Conservation (phyloP, 2,329 filamentous ascomycete genomes). For the Pseudogymnoascus sp. region DNA sequence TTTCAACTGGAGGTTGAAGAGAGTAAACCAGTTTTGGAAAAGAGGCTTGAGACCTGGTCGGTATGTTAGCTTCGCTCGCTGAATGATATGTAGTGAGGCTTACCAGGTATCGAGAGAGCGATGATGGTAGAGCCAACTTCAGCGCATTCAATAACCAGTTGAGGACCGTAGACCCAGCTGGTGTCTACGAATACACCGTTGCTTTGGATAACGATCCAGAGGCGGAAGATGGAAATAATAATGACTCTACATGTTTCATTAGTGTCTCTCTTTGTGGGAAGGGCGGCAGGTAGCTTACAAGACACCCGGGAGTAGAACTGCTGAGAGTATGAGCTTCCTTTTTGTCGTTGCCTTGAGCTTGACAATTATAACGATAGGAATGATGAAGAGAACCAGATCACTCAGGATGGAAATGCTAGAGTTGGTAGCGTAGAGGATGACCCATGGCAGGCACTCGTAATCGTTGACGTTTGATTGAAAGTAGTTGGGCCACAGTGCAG, state of each 20-base stretch:
- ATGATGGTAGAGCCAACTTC: constrained; percentile 22
- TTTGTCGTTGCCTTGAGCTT: constrained; percentile 42
- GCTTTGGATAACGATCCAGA: constrained; percentile 14
- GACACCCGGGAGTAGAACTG: constrained; percentile 34
- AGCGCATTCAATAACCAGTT: constrained; percentile 20
- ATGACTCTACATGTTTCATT: not conserved
- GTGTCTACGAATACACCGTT: constrained; percentile 15
- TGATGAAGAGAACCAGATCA: constrained; percentile 43
- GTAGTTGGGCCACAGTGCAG: constrained; percentile 43
- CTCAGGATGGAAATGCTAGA: constrained; percentile 42
- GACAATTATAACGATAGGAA: constrained; percentile 41
- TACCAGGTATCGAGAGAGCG: constrained; percentile 20
- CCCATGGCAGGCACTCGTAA: constrained; percentile 43
- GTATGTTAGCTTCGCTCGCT: not conserved
- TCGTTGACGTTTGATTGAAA: constrained; percentile 36
- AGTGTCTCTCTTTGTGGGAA: not conserved
- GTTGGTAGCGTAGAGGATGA: constrained; percentile 44
- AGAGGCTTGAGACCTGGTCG: not conserved
- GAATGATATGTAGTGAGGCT: not conserved
- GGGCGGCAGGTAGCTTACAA: constrained; percentile 25
- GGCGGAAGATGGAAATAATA: constrained; percentile 9
- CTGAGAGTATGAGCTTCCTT: constrained; percentile 40
- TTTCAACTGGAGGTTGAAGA: not conserved
- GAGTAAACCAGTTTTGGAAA: not conserved
- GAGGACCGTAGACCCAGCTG: constrained; percentile 21